Percentiles rank a stretch among this genome's conserved stretches.
These are phyloP conservation scores for Zymoseptoria tritici DNA, from an alignment of 2,329 filamentous ascomycete species.

Conservation along the genomic window DNA sequence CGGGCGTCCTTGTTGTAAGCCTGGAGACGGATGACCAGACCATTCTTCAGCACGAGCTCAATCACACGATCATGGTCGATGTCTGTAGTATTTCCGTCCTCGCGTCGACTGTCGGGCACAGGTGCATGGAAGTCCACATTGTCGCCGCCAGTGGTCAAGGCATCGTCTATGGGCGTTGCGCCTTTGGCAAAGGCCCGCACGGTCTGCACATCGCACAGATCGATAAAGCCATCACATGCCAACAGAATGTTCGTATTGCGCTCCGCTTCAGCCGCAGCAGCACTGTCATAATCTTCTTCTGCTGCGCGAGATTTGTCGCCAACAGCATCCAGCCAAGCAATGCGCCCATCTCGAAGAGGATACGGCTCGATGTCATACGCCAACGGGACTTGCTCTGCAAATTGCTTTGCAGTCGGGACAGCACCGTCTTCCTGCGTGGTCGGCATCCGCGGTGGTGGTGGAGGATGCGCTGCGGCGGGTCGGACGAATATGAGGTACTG, in stretches of 20 bases:
- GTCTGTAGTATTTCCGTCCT: constrained; percentile 48
- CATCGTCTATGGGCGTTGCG: constrained; percentile 46
- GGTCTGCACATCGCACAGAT: constrained; percentile 50
- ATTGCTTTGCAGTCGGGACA: constrained; percentile 48
- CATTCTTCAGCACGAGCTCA: constrained; percentile 55
- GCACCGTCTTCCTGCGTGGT: constrained; percentile 33
- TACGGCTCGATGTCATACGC: constrained; percentile 58
- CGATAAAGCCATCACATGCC: constrained; percentile 57
- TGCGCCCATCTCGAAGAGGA: constrained; percentile 43
- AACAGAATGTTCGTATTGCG: constrained; percentile 52
- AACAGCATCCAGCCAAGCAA: constrained; percentile 49
- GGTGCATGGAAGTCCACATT: constrained; percentile 50
- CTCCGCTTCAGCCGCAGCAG: constrained; percentile 52
- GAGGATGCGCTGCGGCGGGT: constrained; percentile 49
- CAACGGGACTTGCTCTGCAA: constrained; percentile 51
- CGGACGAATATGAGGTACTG: constrained; percentile 56
- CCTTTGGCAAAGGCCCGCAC: constrained; percentile 50
- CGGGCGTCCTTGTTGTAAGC: constrained; percentile 50
- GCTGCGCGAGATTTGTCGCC: constrained; percentile 29
- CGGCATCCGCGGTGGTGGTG: constrained; percentile 51
- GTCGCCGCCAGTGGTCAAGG: constrained; percentile 45
- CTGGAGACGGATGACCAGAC: constrained; percentile 52
- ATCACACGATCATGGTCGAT: constrained; percentile 53
- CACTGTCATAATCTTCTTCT: constrained; percentile 47
- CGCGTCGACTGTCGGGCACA: constrained; percentile 22